Evolutionary conservation across 148 eudicot genomes (phyloP), one percentile per base, ranked within the genome.

Genomic region (Pharnaceum exiguum): DNA sequence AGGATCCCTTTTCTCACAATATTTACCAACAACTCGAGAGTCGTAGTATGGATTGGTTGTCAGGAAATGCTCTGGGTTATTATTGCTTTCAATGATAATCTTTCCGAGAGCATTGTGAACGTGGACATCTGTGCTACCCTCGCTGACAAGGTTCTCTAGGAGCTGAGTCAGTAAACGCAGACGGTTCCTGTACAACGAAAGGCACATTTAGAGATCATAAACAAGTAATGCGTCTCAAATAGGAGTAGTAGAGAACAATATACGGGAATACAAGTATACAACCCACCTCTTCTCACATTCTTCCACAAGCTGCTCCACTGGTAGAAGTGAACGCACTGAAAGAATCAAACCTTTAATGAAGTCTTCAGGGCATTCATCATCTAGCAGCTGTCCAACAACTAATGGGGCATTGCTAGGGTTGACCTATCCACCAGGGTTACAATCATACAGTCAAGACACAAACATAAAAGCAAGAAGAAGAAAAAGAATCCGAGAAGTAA

Each of bases 281-380:
- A 13, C 50, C 45, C 45, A 87, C 97, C 97, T 84, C 75, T 90
- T 90, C 55, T 90, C 97, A 75, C 97, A 90, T 63, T 87, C 96
- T 16, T 78, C 97, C 48, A 90, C 97, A 55, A 90, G 82, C 37
- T 93, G 93, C 64, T 90, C 97, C 50, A 90, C 97, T 4, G 97
- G 97, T 68, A 90, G 97, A 60, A 90, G 83, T 53, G 97, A 90
- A 25, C 97, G 89, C 29, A 90, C 97, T 28, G 97, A 90, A 27
- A 90, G 82, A 62, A 90, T 90, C 56, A 90, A 72, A 57, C 97
- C 97, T 76, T 90, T 90, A 31, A 90, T 90, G 60, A 90, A 90
- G 77, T 90, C 97, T 73, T 90, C 97, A 55, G 97, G 97, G 25
- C 97, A 90, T 70, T 90, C 97, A 65, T 90, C 97, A 73, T 90